Base-by-base conservation (phyloP, 2,329 filamentous ascomycete genomes). In the Neofusicoccum laricinum region DNA sequence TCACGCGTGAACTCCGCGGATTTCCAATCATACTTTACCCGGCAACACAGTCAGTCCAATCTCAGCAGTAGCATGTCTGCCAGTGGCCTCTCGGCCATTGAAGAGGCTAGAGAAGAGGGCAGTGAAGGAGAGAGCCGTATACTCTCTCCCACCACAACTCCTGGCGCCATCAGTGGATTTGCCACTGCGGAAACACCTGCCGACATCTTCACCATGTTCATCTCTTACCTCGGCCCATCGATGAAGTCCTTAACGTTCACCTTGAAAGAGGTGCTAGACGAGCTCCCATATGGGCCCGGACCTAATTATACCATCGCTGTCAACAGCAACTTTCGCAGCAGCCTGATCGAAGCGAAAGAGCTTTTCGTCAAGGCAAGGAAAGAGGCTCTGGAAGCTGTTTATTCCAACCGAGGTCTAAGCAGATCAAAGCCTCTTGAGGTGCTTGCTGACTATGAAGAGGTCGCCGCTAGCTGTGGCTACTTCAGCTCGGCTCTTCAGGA, bases 231-330 rank as follows among this genome's bases (percentile, higher is more conserved):
- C 21, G 95, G 95, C 0, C 95, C 95, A 1, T 95, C 94, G 0
- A 96, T 97, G 88, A 96, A 97, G 76, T 97, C 94, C 0, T 80
- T 99, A n/a, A 92, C 92, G 2, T 95, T 90, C 70, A 98, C 95
- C 0, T 78, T 99, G 43, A 92, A 92, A 11, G 90, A 96, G 73
- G 93, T 96, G 10, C 85, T 99, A 7, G 89, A 92, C 61, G 93
- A 97, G 67, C 84, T 96, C 1, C 92, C 93, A 0, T 98, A 96
- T 76, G 88, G 88, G 4, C 80, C 86, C 12, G 84, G 85, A 0
- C 86, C 90, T 0, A 82, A 88, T 32, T 88, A 88, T 66, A 82
- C 86, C 40, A 90, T 98, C 65, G 84, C 83, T 1, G 85, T 95
- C 57, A 93, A 96, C 71, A 88, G 89, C 58, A 88, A 92, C 69